phyloP scores from a whole-genome alignment of 768 basidiomycete species.

The Mrakia gelida region DNA sequence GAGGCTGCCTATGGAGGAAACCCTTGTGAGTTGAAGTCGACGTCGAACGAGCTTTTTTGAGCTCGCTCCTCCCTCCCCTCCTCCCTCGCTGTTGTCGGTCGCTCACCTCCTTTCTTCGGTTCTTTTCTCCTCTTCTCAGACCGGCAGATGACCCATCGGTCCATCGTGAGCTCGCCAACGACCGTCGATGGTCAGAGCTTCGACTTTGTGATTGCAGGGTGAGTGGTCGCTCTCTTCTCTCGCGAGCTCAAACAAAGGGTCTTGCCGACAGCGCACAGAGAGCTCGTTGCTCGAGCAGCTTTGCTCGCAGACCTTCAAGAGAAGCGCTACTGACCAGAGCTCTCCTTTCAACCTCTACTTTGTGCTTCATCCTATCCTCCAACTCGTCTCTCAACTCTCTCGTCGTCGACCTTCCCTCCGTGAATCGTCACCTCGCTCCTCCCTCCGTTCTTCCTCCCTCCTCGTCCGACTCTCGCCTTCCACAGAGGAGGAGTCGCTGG shows the following conservation, averaged over 20 bases:
- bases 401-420: no score
- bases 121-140: no score
- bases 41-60: no score
- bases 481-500: constrained; percentile 29
- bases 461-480: background rate
- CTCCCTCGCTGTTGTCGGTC: no score
- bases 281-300: background rate
- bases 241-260: background rate
- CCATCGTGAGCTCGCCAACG: background rate
- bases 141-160: background rate
- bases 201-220: constrained; percentile 33
- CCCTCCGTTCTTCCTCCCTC: background rate
- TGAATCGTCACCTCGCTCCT: no score
- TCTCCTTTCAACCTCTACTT: background rate
- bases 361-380: background rate
- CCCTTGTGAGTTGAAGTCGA: no score
- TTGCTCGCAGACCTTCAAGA: background rate
- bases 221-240: background rate
- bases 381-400: background rate
- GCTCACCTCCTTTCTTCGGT: no score
- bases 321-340: background rate
- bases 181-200: constrained; percentile 20
- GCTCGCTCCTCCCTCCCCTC: no score
- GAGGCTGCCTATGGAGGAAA: no score
- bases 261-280: background rate